A percentile compares a stretch with the other conserved stretches of the same genome.
Evolutionary conservation across 768 basidiomycete genomes (phyloP).

Genomic region (Pisolithus sp.): DNA sequence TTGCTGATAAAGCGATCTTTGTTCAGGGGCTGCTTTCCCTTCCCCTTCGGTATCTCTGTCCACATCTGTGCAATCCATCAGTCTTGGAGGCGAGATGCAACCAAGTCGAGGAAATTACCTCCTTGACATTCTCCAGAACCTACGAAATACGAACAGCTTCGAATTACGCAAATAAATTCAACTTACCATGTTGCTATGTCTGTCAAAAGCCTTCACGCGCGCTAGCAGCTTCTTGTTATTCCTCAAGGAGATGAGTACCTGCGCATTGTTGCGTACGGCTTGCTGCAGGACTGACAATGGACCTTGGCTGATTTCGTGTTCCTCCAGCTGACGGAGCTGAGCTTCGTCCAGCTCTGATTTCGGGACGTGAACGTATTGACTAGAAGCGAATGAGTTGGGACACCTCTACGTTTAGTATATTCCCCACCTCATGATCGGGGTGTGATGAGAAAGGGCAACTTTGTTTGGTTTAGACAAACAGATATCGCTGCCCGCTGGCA

Average conservation of each 20-base stretch:
- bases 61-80: constrained; percentile 70
- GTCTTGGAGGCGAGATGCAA: background rate
- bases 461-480: constrained; percentile 30
- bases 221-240: constrained; percentile 98
- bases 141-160: constrained; percentile 25
- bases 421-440: constrained; percentile 29
- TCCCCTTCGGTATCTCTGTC: constrained; percentile 96
- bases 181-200: constrained; percentile 96
- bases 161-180: background rate
- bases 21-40: constrained; percentile 98
- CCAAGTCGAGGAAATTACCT: constrained; percentile 43
- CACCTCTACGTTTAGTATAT: background rate
- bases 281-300: constrained; percentile 94
- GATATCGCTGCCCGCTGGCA: too few species aligned
- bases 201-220: constrained; percentile 96
- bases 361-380: constrained; percentile 95
- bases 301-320: constrained; percentile 98
- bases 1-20: constrained; percentile 99
- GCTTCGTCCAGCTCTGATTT: constrained; percentile 98
- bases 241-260: constrained; percentile 92
- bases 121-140: constrained; percentile 98
- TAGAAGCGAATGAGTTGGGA: constrained; percentile 25
- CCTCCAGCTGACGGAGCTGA: constrained; percentile 91
- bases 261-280: constrained; percentile 94
- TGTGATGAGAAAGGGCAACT: constrained; percentile 4